Evolutionary conservation across 2,329 filamentous ascomycete species (phyloP), one percentile per base, ranked within the genome.

Genomic region (Thelonectria olida): DNA sequence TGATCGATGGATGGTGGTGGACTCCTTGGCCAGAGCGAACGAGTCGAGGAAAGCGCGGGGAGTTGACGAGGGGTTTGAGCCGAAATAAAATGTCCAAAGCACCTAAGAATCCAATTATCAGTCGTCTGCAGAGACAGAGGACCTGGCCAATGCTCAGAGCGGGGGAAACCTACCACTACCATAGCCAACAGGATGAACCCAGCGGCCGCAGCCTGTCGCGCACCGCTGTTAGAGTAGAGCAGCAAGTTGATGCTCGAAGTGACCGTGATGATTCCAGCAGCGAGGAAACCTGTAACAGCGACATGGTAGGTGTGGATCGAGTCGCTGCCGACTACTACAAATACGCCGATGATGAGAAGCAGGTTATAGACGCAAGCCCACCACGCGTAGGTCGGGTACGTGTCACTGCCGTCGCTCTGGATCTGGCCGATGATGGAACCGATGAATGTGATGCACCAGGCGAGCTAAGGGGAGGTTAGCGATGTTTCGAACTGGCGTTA

Each of bases 1-100:
- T 80, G 89, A 82, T 82, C 88, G 81, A 78, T 91, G 81, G 82
- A 88, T 82, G 79, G 85, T 87, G 22, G 86, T 83, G 1, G 85
- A 88, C 72, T 97, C 94, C 80, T 98, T 98, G 81, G 96, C 88
- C 20, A 97, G 85, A 49, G 96, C 93, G 74, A 97, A 97, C 1
- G 95, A 97, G 80, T 99, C 96, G 70, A 98, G 91, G 76, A 96
- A 97, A 58, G 92, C 90, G 71, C 95, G 92, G 65, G 94, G 92
- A 55, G 90, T 87, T 15, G 94, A 92, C 41, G 92, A 92, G 1
- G 95, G 93, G 17, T 93, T 91, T 2, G 95, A 97, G 72, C 96
- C 96, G 73, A 97, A 99, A 83, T 98, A 98, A 80, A 98, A 97
- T 70, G 97, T 97, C 96, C 96, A 99, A 61, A 98, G 88, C 71